Evolutionary conservation across 495 filamentous ascomycete genomes (phyloP).

Genomic region (Cudoniella acicularis): DNA sequence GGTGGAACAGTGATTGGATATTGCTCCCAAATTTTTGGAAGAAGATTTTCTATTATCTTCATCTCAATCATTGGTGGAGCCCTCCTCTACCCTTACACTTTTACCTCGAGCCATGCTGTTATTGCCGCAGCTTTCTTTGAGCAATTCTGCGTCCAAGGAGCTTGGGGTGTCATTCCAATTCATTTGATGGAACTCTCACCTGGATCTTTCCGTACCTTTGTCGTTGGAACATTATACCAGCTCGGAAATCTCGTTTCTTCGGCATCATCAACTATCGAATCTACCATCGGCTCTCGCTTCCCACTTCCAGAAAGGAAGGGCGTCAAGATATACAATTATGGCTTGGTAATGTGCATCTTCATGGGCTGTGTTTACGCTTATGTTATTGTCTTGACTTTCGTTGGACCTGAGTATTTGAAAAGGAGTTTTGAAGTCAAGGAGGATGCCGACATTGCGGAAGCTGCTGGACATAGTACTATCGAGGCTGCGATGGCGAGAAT

Average conservation of each 20-base stretch:
- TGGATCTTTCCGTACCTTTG: conserved; percentile 76
- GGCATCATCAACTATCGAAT: conserved; percentile 78
- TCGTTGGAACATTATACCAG: conserved; percentile 80
- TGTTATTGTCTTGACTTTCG: conserved; percentile 66
- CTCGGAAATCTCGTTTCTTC: conserved; percentile 80
- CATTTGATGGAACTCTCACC: conserved; percentile 87
- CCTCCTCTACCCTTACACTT: conserved; percentile 78
- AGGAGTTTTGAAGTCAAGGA: conserved; percentile 50
- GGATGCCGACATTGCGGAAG: conserved; percentile 58
- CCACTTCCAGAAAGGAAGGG: conserved; percentile 55
- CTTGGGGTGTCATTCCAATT: conserved; percentile 81
- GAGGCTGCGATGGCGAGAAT: conserved; percentile 23
- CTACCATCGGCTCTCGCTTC: conserved; percentile 77
- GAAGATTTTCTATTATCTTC: conserved; percentile 74
- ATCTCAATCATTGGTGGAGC: conserved; percentile 75
- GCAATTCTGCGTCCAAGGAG: conserved; percentile 86
- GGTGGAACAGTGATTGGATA: conserved; percentile 79
- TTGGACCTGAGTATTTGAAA: conserved; percentile 73
- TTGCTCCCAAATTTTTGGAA: conserved; percentile 75
- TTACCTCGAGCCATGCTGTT: conserved; percentile 51
- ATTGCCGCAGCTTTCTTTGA: conserved; percentile 89
- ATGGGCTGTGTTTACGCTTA: conserved; percentile 91
- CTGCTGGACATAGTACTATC: conserved; percentile 35
- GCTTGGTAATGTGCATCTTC: conserved; percentile 88
- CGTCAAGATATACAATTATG: conserved; percentile 67